Evolutionary conservation across 1,284 basidiomycete species (phyloP).

Genomic region (Thecaphora frezii): DNA sequence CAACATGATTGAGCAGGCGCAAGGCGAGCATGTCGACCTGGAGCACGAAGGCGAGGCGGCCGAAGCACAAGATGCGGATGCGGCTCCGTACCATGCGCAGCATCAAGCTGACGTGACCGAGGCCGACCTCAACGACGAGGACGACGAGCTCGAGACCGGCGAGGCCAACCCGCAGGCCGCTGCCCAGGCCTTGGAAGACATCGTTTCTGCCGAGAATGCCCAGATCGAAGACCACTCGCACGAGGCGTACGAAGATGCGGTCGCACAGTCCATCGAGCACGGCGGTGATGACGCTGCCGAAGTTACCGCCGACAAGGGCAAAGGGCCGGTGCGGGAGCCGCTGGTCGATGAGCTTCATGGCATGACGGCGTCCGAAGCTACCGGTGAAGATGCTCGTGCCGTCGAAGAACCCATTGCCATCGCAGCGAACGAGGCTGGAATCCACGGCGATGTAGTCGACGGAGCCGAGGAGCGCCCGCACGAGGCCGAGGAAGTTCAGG

Average conservation of each 20-base stretch:
- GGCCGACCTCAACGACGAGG: neutral
- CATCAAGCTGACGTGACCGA: neutral
- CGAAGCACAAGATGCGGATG: slow-evolving; percentile 9
- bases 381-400: too few species aligned
- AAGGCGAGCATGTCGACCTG: slow-evolving; percentile 6
- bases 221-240: neutral
- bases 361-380: too few species aligned
- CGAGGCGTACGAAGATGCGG: slow-evolving; percentile 2
- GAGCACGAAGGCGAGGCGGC: slow-evolving; percentile 23
- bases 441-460: too few species aligned
- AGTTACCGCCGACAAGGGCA: neutral
- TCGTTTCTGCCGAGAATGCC: slow-evolving; percentile 1
- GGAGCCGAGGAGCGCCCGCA: slow-evolving; percentile 2
- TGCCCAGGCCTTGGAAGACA: neutral
- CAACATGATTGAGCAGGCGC: slow-evolving; percentile 13
- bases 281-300: neutral
- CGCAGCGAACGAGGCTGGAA: too few species aligned
- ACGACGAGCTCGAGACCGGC: neutral
- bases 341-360: too few species aligned
- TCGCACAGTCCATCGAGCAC: too few species aligned
- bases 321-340: slow-evolving; percentile 1
- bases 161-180: neutral
- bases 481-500: slow-evolving; percentile 1
- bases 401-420: too few species aligned
- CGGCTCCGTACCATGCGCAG: neutral